Conservation (phyloP, 2,329 filamentous ascomycete species). For the Ophiostoma novo-ulmi region DNA sequence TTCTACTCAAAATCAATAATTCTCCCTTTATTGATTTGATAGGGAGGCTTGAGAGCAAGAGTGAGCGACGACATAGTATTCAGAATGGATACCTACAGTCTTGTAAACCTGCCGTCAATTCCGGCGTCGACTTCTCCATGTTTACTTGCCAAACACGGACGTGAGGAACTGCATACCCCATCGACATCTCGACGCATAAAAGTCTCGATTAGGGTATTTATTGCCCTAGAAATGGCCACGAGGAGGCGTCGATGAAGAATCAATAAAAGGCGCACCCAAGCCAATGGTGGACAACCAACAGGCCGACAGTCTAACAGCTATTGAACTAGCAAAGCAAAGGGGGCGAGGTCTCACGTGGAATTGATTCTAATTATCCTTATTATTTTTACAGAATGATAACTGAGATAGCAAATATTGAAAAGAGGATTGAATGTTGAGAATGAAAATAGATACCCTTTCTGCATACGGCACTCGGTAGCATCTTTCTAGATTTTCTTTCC, state of each 20-base stretch:
- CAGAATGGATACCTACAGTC: background rate
- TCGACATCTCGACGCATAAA: background rate
- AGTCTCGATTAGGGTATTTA: background rate
- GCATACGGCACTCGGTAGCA: background rate
- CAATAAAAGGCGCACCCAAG: conserved; percentile 7
- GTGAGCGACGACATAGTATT: background rate
- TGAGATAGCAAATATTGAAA: background rate
- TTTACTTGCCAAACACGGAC: background rate
- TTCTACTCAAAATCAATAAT: background rate
- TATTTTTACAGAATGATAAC: too few relatives aligned
- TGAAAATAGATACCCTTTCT: background rate
- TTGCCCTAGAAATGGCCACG: conserved; percentile 1
- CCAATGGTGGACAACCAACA: background rate
- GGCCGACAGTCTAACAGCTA: background rate
- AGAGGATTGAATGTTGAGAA: background rate
- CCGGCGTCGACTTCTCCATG: too few relatives aligned
- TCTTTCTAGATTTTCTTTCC: too few relatives aligned
- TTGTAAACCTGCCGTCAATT: too few relatives aligned
- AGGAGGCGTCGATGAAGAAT: conserved; percentile 4
- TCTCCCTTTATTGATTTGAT: background rate
- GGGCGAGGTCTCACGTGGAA: background rate
- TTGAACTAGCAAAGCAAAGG: background rate
- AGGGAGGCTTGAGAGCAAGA: background rate
- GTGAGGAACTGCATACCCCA: background rate
- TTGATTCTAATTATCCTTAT: background rate